A percentile compares a stretch with the other conserved stretches of the same genome.
Evolutionary conservation across 768 basidiomycete species (phyloP).

Genomic region (Leucocoprinus birnbaumii): DNA sequence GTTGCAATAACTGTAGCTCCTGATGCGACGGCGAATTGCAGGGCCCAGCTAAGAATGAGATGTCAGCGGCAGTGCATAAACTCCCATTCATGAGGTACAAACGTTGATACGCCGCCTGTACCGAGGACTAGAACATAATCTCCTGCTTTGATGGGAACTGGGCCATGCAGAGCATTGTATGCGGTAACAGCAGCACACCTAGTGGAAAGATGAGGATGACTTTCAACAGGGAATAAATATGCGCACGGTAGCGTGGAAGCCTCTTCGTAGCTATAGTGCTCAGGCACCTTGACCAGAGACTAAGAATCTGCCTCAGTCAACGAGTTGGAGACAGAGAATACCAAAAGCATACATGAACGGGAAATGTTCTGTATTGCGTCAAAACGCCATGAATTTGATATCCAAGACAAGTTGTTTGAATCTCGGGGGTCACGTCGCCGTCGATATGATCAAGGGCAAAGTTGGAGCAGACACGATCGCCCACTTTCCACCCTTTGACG

Average conservation of each 20-base stretch:
- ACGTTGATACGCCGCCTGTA: constrained; percentile 57
- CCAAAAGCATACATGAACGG: constrained; percentile 17
- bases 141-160: constrained; percentile 49
- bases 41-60: constrained; percentile 37
- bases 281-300: constrained; percentile 50
- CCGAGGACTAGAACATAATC: constrained; percentile 56
- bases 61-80: neutral
- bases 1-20: constrained; percentile 67
- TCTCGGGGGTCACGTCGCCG: constrained; percentile 35
- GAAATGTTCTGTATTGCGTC: constrained; percentile 49
- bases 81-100: constrained; percentile 10
- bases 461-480: constrained; percentile 58
- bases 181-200: constrained; percentile 64
- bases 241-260: constrained; percentile 62
- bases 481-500: constrained; percentile 45
- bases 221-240: too few species aligned
- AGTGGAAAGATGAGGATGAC: constrained; percentile 13
- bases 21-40: constrained; percentile 59
- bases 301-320: constrained; percentile 20
- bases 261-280: constrained; percentile 59
- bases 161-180: constrained; percentile 54
- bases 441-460: constrained; percentile 46
- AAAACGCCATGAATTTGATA: constrained; percentile 49
- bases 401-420: constrained; percentile 38
- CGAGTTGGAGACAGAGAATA: neutral